Conservation (phyloP, 176 grass and related monocot genomes). For the Microstegium vimineum region DNA sequence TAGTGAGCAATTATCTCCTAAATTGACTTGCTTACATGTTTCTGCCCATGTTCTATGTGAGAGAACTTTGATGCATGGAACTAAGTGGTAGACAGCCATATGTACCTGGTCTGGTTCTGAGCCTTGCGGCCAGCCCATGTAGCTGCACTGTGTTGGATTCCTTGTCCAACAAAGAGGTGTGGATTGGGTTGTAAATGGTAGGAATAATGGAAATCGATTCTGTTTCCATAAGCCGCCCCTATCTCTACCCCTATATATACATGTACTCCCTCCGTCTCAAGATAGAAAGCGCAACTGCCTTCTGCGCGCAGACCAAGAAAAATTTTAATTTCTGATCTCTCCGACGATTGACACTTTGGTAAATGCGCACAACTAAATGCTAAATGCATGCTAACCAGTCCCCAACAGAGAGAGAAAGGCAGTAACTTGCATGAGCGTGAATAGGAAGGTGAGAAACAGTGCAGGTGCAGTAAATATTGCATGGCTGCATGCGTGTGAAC, state of each 20-base stretch:
- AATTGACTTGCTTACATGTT: neutral
- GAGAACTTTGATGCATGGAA: slow-evolving; percentile 5
- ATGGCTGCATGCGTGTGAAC: too few relatives aligned
- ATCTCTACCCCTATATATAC: neutral
- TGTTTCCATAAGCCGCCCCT: neutral
- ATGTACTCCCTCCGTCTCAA: too few relatives aligned
- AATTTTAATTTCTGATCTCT: too few relatives aligned
- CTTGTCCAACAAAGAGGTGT: neutral
- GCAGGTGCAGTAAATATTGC: too few relatives aligned
- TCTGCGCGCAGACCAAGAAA: too few relatives aligned
- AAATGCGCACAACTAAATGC: too few relatives aligned
- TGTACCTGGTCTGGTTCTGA: neutral
- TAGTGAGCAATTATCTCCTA: neutral
- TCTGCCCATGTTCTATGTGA: neutral
- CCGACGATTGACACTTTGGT: too few relatives aligned
- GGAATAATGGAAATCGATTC: neutral
- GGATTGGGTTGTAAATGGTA: neutral
- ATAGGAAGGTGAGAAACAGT: too few relatives aligned
- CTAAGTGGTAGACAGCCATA: neutral
- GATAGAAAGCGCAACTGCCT: too few relatives aligned
- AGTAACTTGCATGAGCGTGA: too few relatives aligned
- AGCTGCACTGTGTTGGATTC: neutral
- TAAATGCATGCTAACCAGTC: too few relatives aligned
- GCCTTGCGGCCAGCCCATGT: neutral
- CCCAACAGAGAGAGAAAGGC: too few relatives aligned